These are phyloP conservation scores for Antitrichia curtipendula DNA, from an alignment of 225 moss, liverwort and hornwort species.

Conservation along the genomic window DNA sequence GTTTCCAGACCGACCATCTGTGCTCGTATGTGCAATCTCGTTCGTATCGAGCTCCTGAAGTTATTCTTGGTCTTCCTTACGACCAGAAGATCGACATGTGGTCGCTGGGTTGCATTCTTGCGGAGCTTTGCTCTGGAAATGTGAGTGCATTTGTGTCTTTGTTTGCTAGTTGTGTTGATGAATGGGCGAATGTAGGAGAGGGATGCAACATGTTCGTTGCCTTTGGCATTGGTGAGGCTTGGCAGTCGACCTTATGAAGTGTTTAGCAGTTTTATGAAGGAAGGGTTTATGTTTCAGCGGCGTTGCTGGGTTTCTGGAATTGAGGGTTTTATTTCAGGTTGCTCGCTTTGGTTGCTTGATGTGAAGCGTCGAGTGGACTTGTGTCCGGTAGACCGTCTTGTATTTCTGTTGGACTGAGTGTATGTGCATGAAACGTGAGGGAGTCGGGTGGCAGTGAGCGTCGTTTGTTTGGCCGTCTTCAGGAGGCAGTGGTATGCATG, in stretches of 20 bases:
- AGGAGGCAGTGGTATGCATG: neutral
- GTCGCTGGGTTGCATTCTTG: conserved; percentile 97
- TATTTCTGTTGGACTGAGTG: neutral
- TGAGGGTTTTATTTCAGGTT: neutral
- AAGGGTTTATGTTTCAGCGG: neutral
- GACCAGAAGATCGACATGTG: conserved; percentile 41
- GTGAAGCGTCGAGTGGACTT: conserved; percentile 11
- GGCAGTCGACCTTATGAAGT: neutral
- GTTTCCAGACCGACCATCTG: conserved; percentile 98
- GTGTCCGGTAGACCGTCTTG: conserved; percentile 37
- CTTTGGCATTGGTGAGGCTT: neutral
- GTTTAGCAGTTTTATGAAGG: neutral
- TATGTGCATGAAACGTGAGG: neutral
- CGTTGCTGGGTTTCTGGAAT: neutral
- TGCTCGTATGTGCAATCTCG: conserved; percentile 99
- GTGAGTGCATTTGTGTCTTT: conserved; percentile 10
- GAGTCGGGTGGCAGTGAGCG: neutral
- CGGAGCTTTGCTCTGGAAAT: conserved; percentile 57
- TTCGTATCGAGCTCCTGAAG: conserved; percentile 95
- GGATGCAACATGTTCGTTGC: neutral
- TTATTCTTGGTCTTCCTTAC: conserved; percentile 70
- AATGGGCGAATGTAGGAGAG: neutral
- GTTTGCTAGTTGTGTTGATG: neutral
- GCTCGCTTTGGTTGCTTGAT: neutral
- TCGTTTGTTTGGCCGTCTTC: neutral